Base-by-base conservation (phyloP, 2,329 filamentous ascomycete species). In the Ascochyta rabiei region DNA sequence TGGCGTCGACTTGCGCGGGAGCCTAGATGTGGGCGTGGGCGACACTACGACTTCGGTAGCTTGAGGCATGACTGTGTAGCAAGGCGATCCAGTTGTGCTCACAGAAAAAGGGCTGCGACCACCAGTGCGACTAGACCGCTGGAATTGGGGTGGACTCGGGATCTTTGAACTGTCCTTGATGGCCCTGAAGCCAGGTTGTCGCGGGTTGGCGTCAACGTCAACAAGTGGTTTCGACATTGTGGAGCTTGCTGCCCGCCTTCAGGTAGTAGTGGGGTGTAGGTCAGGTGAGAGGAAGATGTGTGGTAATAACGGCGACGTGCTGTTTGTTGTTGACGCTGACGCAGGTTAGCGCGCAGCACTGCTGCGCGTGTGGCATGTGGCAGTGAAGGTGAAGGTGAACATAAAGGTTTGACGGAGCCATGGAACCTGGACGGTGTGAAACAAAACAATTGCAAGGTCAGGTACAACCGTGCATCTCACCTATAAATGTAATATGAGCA, bases 1-100 rank as follows among this genome's bases (percentile, higher is more conserved):
- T 7, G 60, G 59, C 4, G 56, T 62, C 24, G 56, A 53, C 35
- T 59, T 67, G 39, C 69, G 70, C 31, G 72, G 71, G n/a, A 75
- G 66, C 43, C 53, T 71, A 3, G 70, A 74, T 24, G 41, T 48
- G 24, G 42, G 40, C 15, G 53, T 44, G 28, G 60, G 59, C 51
- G 53, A 48, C 18, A 47, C 31, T 1, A 31, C 42, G 8, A 35
- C 15, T 12, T 37, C 47, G 8, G 37, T 26, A 6, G 28, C 15
- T n/a, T 24, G n/a, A 6, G 56, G 44, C 34, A 43, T 40, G 21
- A 39, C 33, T 3, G 19, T 42, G 30, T 48, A 53, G 16, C 40
- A 57, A 24, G 63, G 58, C 16, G 60, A 59, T 0, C 57, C 57
- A 15, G 56, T 62, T 13, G 38, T 39, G 24, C 58, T 62, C 19